Evolutionary conservation across 768 basidiomycete genomes (phyloP).

Genomic region (Pleurotus giganteus): DNA sequence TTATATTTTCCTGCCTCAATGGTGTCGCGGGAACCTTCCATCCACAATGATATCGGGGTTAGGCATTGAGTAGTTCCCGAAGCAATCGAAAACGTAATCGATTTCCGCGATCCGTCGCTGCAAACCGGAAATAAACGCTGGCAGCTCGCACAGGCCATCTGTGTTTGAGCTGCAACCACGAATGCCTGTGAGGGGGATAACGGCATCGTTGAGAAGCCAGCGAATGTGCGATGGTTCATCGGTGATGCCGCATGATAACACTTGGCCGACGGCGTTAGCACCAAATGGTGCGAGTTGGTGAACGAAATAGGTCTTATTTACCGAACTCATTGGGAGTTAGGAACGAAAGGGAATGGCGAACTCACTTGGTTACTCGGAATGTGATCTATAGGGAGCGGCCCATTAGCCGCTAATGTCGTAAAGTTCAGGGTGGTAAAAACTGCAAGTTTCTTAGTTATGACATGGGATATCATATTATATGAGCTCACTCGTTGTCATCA

Average conservation of each 20-base stretch:
- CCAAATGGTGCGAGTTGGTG: conserved; percentile 33
- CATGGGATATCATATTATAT: conserved; percentile 14
- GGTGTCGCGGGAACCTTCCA: conserved; percentile 26
- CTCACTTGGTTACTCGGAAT: conserved; percentile 52
- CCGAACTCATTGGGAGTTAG: not conserved
- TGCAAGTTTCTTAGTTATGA: conserved; percentile 14
- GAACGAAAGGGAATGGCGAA: conserved; percentile 24
- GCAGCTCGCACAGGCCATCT: conserved; percentile 62
- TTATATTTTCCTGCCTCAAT: not conserved
- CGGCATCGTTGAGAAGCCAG: conserved; percentile 72
- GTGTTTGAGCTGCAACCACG: conserved; percentile 53
- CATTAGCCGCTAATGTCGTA: conserved; percentile 55
- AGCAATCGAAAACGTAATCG: conserved; percentile 65
- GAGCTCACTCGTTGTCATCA: conserved; percentile 56
- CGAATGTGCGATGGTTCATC: conserved; percentile 47
- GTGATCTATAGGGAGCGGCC: conserved; percentile 62
- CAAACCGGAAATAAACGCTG: conserved; percentile 58
- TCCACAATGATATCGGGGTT: conserved; percentile 36
- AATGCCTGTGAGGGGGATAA: conserved; percentile 65
- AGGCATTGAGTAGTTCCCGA: conserved; percentile 44
- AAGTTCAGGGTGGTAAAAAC: conserved; percentile 75
- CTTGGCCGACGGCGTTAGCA: conserved; percentile 44
- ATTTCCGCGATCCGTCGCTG: conserved; percentile 52
- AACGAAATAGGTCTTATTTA: conserved; percentile 26
- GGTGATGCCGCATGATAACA: conserved; percentile 32